Evolutionary conservation across 2,329 filamentous ascomycete genomes (phyloP), one percentile per base, ranked within the genome.

Genomic region (Pyrenophora graminea): DNA sequence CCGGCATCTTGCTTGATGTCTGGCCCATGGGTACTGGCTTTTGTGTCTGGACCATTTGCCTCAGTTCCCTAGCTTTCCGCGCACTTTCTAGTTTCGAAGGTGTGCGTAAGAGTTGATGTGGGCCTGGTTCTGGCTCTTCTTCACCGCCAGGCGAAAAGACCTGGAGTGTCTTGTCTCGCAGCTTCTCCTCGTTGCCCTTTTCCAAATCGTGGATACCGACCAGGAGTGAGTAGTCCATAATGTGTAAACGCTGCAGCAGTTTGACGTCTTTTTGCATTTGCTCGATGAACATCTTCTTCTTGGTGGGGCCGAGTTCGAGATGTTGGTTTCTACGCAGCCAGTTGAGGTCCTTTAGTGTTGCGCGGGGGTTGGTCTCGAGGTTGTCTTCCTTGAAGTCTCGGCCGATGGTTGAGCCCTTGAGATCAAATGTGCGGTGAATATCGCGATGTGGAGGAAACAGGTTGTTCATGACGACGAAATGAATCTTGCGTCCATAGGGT

Each of bases 381-480:
- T 95, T 87, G 39, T 96, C 90, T 72, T 97, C 94, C 64, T 80
- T 88, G 72, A 94, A 93, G 72, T 97, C 91, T 69, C 94, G 85
- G 12, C 94, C 94, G 61, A 97, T 85, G 0, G 93, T 97, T 6
- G 94, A 97, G 7, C 94, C 94, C 76, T 99, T 99, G 62, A 99
- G 75, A 73, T 99, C 94, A 68, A 96, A 99, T 3, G 92, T 99
- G 68, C 91, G 86, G 76, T 99, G 94, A 54, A 99, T 97, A 73
- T 99, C 94, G 62, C 93, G 85, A 76, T 99, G 94, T 6, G 94
- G 93, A 10, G 94, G 94, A 69, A 99, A 99, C 13, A 99, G 83
- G 73, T 99, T 99, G 80, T 99, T 99, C 94, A 99, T 99, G 70
- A 99, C 92, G 53, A 99, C 94, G 65, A 99, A 99, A 75, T 99